Evolutionary conservation across 1,284 basidiomycete species (phyloP).

Genomic region (Boletus calvinii): DNA sequence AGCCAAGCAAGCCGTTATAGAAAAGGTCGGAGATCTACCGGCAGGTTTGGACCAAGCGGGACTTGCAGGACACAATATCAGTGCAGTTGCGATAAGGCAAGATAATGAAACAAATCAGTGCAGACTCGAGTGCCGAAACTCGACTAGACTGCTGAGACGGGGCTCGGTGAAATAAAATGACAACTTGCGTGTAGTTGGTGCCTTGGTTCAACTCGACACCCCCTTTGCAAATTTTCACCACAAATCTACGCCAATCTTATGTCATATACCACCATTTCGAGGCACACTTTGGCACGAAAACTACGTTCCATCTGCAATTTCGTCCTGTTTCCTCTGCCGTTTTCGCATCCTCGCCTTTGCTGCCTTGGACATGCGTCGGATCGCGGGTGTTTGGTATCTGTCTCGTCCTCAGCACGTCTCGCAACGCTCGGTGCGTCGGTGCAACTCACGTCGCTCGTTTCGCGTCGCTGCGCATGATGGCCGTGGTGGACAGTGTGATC

Average conservation of each 20-base stretch:
- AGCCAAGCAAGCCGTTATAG: slow-evolving; percentile 38
- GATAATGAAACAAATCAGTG: slow-evolving; percentile 25
- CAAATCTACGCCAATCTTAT: slow-evolving; percentile 23
- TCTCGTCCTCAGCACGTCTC: slow-evolving; percentile 10
- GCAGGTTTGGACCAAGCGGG: slow-evolving; percentile 25
- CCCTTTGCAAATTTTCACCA: slow-evolving; percentile 15
- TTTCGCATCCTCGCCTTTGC: slow-evolving; percentile 58
- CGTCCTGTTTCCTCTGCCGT: slow-evolving; percentile 36
- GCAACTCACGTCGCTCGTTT: slow-evolving; percentile 53
- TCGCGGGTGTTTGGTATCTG: slow-evolving; percentile 57
- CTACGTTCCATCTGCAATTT: slow-evolving; percentile 12
- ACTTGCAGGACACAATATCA: slow-evolving; percentile 18
- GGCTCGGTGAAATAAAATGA: slow-evolving; percentile 15
- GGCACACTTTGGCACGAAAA: slow-evolving; percentile 26
- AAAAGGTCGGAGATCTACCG: slow-evolving; percentile 38
- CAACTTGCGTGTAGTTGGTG: slow-evolving; percentile 4
- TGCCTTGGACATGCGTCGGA: slow-evolving; percentile 55
- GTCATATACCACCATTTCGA: slow-evolving; percentile 19
- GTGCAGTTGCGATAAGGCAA: slow-evolving; percentile 21
- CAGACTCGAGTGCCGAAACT: slow-evolving; percentile 7
- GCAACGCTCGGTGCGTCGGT: not conserved
- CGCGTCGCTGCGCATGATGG: slow-evolving; percentile 43
- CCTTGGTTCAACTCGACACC: too few species aligned
- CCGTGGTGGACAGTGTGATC: slow-evolving; percentile 60
- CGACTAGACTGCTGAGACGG: slow-evolving; percentile 12